phyloP scores from a whole-genome alignment of 352 stramenopile species.

The Globisporangium mamillatum region DNA sequence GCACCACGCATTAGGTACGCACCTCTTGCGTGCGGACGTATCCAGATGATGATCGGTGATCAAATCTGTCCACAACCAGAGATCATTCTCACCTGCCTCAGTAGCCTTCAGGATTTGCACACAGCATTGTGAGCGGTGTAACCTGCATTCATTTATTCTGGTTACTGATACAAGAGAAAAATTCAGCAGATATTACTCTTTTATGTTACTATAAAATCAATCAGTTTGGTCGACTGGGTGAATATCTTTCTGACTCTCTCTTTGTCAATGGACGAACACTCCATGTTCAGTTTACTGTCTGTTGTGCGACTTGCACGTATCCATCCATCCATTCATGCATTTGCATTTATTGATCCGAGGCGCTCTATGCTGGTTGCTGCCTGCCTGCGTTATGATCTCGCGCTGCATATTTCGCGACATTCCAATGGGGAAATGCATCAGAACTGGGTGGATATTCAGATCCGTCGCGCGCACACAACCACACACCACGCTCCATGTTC shows the following conservation, averaged over 20 bases:
- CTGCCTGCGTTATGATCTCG: not conserved
- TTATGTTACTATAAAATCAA: not conserved
- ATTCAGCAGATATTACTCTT: not conserved
- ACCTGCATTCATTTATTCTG: too few relatives aligned
- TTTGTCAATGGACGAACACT: not conserved
- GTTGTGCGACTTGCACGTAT: not conserved
- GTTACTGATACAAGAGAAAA: not conserved
- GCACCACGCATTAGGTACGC: conserved; percentile 4
- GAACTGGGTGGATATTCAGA: conserved; percentile 1
- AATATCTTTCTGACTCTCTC: not conserved
- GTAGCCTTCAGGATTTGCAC: not conserved
- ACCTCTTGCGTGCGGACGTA: not conserved
- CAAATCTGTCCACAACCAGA: not conserved
- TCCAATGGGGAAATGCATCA: not conserved
- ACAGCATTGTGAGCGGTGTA: too few relatives aligned
- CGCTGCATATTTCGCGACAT: conserved; percentile 7
- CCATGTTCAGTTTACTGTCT: not conserved
- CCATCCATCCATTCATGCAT: not conserved
- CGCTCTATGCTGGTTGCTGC: not conserved
- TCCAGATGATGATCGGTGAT: not conserved
- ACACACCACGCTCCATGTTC: not conserved
- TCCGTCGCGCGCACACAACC: not conserved
- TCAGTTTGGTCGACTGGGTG: not conserved
- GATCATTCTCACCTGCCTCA: not conserved
- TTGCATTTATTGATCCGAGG: not conserved